Evolutionary conservation across 257 asterid species (phyloP).

Genomic region (Jacaranda copaia): DNA sequence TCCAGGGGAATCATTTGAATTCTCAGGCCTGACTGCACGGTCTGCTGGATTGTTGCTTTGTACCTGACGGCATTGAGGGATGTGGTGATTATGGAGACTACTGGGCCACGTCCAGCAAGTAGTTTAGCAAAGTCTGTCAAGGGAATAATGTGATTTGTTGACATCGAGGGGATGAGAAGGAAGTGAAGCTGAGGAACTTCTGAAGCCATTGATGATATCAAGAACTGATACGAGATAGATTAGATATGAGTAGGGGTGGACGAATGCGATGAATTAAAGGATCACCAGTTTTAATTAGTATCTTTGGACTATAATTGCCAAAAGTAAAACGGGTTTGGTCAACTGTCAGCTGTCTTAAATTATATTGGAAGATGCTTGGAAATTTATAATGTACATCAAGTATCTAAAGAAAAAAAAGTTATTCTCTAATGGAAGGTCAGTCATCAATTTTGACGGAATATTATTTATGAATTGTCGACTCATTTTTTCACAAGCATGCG

Average conservation of each 20-base stretch:
- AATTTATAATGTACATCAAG: too few species aligned
- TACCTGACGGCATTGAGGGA: conserved; percentile 45
- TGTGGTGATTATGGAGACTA: conserved; percentile 56
- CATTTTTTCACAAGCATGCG: too few species aligned
- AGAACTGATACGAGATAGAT: background rate
- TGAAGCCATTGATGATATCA: conserved; percentile 40
- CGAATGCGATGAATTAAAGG: too few species aligned
- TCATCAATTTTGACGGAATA: too few species aligned
- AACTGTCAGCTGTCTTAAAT: too few species aligned
- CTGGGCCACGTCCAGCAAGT: conserved; percentile 46
- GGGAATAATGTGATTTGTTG: conserved; percentile 65
- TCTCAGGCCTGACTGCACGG: conserved; percentile 33
- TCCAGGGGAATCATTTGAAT: conserved; percentile 43
- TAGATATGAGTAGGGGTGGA: background rate
- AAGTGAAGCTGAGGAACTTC: conserved; percentile 44
- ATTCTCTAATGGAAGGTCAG: too few species aligned
- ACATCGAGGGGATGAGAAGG: conserved; percentile 62
- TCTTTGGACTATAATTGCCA: too few species aligned
- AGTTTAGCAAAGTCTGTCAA: conserved; percentile 55
- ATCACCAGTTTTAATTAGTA: too few species aligned
- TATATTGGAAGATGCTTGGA: too few species aligned
- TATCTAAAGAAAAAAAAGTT: too few species aligned
- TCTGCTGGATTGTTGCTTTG: conserved; percentile 32
- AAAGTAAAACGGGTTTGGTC: too few species aligned
- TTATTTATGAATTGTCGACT: too few species aligned